Evolutionary conservation across 169 alveolate genomes (phyloP).

Genomic region (Eimeria mitis): DNA sequence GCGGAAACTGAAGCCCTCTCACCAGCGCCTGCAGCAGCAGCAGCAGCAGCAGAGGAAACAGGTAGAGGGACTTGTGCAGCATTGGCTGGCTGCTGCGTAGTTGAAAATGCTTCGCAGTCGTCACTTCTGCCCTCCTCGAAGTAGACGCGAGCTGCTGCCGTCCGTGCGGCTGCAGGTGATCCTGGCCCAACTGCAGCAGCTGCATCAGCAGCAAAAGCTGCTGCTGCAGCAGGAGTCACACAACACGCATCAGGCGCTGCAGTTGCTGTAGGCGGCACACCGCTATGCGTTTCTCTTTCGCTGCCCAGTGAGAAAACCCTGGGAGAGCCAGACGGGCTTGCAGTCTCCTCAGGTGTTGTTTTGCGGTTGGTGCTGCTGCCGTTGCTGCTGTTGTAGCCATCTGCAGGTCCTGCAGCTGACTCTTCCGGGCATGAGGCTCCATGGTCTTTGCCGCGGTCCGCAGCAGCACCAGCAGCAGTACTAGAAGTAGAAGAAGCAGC

Average conservation of each 20-base stretch:
- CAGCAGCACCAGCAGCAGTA: neutral
- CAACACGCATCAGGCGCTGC: neutral
- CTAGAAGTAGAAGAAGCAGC: constrained; percentile 1
- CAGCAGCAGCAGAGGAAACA: neutral
- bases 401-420: constrained; percentile 1
- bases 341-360: neutral
- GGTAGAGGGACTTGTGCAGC: neutral
- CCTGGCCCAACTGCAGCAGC: neutral
- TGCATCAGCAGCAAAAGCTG: neutral
- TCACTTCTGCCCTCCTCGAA: neutral
- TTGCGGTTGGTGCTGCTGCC: constrained; percentile 22
- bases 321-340: neutral
- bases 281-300: neutral
- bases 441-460: neutral
- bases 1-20: neutral
- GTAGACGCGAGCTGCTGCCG: neutral
- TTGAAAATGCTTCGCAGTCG: neutral
- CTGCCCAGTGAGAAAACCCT: neutral
- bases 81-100: neutral
- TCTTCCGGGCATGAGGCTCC: neutral
- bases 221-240: neutral
- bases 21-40: neutral
- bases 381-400: constrained; percentile 20
- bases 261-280: neutral
- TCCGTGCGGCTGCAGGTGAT: neutral